phyloP scores from a whole-genome alignment of 352 stramenopile genomes.

The Phytopythium aichiense region DNA sequence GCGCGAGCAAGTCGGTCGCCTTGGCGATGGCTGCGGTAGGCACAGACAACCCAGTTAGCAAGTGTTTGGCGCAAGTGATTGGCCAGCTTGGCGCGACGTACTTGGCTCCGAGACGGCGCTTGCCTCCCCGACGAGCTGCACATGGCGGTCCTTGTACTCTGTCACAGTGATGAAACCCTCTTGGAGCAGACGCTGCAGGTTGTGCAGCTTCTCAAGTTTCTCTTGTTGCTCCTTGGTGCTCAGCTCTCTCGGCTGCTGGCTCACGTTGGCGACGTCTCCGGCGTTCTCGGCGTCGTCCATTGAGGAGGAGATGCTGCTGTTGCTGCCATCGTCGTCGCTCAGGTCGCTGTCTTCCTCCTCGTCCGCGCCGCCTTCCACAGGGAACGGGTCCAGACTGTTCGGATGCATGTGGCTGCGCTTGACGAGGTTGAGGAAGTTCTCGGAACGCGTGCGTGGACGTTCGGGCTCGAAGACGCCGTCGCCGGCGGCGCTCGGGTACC shows the following conservation, averaged over 20 bases:
- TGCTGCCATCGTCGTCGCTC: background rate
- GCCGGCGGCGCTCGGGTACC: slow-evolving; percentile 9
- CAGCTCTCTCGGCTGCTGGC: slow-evolving; percentile 15
- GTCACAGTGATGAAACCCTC: slow-evolving; percentile 82
- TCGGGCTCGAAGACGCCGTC: slow-evolving; percentile 12
- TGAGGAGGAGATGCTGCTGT: background rate
- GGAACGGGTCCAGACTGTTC: slow-evolving; percentile 17
- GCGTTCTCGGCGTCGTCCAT: slow-evolving; percentile 3
- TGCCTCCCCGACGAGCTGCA: slow-evolving; percentile 63
- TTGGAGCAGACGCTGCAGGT: slow-evolving; percentile 68
- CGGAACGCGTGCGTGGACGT: slow-evolving; percentile 28
- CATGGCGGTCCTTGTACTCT: slow-evolving; percentile 65
- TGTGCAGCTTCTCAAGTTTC: slow-evolving; percentile 39
- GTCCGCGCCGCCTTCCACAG: slow-evolving; percentile 11
- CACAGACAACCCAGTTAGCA: slow-evolving; percentile 1
- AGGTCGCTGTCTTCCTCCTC: slow-evolving; percentile 8
- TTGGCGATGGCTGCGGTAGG: slow-evolving; percentile 39
- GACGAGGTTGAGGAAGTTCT: slow-evolving; percentile 23
- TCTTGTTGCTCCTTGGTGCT: slow-evolving; percentile 3
- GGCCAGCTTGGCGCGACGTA: slow-evolving; percentile 18
- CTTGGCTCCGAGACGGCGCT: slow-evolving; percentile 40
- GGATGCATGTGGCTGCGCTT: slow-evolving; percentile 5
- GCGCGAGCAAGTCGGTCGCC: slow-evolving; percentile 50
- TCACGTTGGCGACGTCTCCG: slow-evolving; percentile 15
- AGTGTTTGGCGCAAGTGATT: background rate